Base-by-base conservation (phyloP, 352 stramenopile genomes). In the Phytophthora ramorum region DNA sequence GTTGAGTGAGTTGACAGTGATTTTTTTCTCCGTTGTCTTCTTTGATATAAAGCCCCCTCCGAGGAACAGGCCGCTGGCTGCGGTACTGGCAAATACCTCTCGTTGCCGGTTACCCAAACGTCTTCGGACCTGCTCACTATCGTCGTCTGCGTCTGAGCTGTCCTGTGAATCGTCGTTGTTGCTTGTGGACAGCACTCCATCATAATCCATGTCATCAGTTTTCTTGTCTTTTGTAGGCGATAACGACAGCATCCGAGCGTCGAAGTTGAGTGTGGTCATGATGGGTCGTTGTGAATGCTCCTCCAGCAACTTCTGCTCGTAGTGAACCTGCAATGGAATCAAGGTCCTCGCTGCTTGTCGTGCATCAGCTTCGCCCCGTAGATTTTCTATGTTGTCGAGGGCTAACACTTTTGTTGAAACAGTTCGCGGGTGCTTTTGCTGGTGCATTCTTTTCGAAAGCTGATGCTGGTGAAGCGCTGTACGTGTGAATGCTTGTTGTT, bases 11-110 rank as follows among this genome's bases (percentile, higher is more conserved):
- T 6, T 22, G 17, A 19, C 16, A 8, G 55, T 43, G 9, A n/a
- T 4, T 63, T 54, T 69, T 20, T 32, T 52, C 28, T 56, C 6
- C 13, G 50, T 66, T 16, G 60, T 55, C 14, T 63, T 68, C 60
- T 78, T 81, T 19, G 72, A 50, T 9, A 62, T 64, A 48, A 78
- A 87, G 3, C 78, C 78, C 44, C 78, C 78, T 17, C 76, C 78
- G 14, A 82, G 63, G 43, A 72, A 73, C 4, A 81, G 22, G 1
- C 62, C 48, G 8, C 63, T 71, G 20, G 58, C 59, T 17, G 69
- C 32, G n/a, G 17, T 66, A 24, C 17, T 54, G 16, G 32, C 19
- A 35, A 79, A 79, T 17, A 63, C 22, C 37, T 73, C 58, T 2
- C 63, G 67, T 52, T 69, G 56, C 3, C 63, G 49, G 12, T 69